These are phyloP conservation scores for Fusarium staphyleae DNA, from an alignment of 2,329 filamentous ascomycete genomes.

Conservation along the genomic window DNA sequence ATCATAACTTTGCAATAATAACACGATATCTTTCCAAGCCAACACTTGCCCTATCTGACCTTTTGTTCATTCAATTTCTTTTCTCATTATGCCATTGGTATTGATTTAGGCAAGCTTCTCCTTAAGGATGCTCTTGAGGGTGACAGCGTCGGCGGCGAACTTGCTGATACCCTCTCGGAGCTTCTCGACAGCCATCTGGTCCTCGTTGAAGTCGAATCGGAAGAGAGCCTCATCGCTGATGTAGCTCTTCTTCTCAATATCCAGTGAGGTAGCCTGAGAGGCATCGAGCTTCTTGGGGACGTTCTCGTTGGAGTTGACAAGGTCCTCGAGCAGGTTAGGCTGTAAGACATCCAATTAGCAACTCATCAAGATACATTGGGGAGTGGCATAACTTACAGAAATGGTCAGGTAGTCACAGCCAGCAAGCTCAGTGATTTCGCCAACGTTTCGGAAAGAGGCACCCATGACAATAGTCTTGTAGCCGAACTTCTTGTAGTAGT, in stretches of 20 bases:
- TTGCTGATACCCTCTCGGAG: conserved; percentile 99
- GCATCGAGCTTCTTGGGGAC: conserved; percentile 95
- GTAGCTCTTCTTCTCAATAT: conserved; percentile 90
- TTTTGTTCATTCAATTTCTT: conserved; percentile 23
- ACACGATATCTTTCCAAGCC: conserved; percentile 8
- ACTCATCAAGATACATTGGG: not conserved
- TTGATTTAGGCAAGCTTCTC: conserved; percentile 72
- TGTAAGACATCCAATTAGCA: conserved; percentile 45
- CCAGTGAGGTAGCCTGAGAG: conserved; percentile 66
- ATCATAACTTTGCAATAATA: conserved; percentile 8
- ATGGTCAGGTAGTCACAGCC: conserved; percentile 99
- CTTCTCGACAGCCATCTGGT: conserved; percentile 99
- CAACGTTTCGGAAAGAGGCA: conserved; percentile 93
- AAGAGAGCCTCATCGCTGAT: conserved; percentile 87
- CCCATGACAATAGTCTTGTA: conserved; percentile 99
- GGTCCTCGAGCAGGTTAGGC: conserved; percentile 93
- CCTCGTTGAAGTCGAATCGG: conserved; percentile 99
- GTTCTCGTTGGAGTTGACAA: conserved; percentile 80
- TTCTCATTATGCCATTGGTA: conserved; percentile 2
- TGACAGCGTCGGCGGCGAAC: conserved; percentile 94
- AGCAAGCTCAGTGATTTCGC: conserved; percentile 97
- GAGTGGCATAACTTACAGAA: conserved; percentile 66
- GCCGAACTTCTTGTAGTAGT: conserved; percentile 99
- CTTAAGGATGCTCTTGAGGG: conserved; percentile 90
- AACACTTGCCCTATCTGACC: conserved; percentile 19